Conservation (phyloP, 805 yeast genomes). For the Metschnikowia koreensis region DNA sequence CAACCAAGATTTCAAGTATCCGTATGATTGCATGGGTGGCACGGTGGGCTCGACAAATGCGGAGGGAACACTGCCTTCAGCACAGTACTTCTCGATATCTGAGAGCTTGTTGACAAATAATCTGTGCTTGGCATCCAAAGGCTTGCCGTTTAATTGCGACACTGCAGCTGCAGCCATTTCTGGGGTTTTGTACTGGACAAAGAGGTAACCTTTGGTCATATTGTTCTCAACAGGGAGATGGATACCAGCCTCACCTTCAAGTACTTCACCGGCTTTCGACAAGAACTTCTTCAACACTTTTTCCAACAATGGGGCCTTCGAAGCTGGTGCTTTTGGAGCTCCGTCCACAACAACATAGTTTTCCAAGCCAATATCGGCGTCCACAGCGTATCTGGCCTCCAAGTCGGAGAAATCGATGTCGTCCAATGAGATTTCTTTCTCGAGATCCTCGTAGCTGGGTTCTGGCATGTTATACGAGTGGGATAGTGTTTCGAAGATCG, state of each 20-base stretch:
- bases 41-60: constrained; percentile 70
- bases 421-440: constrained; percentile 38
- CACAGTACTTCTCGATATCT: constrained; percentile 78
- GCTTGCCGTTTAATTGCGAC: constrained; percentile 78
- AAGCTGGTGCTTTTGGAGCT: constrained; percentile 90
- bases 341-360: constrained; percentile 88
- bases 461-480: constrained; percentile 13
- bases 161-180: constrained; percentile 76
- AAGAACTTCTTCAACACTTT: constrained; percentile 85
- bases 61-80: constrained; percentile 57
- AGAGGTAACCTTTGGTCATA: constrained; percentile 80
- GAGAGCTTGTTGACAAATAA: constrained; percentile 76
- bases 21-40: constrained; percentile 71
- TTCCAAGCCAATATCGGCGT: constrained; percentile 61
- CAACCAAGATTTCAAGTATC: constrained; percentile 87
- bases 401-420: constrained; percentile 81
- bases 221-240: constrained; percentile 79
- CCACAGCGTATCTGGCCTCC: constrained; percentile 68
- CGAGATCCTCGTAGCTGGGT: constrained; percentile 31
- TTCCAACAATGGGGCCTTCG: constrained; percentile 77
- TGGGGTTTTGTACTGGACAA: constrained; percentile 73
- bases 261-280: constrained; percentile 71
- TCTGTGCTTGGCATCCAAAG: constrained; percentile 90
- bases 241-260: constrained; percentile 58
- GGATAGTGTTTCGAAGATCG: not conserved